These are phyloP conservation scores for Penicillium crustosum DNA, from an alignment of 2,329 filamentous ascomycete species.

Conservation along the genomic window DNA sequence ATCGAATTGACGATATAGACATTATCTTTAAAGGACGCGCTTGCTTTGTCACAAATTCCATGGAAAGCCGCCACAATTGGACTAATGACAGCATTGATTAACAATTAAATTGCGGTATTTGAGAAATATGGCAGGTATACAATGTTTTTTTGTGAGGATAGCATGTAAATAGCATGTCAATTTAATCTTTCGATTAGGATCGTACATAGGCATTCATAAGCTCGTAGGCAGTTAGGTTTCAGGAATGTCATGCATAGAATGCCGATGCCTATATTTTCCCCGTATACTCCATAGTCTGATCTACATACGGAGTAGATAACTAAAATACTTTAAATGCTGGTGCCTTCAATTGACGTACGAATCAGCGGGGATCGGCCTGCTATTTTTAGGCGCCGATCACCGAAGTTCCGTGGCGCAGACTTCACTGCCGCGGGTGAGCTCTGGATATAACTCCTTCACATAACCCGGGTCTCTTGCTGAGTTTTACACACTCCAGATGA, in stretches of 20 bases:
- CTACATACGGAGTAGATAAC: not conserved
- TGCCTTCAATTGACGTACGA: slow-evolving; percentile 4
- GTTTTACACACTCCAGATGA: not conserved
- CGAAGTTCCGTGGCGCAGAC: slow-evolving; percentile 20
- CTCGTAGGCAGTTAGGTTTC: not conserved
- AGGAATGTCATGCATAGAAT: not conserved
- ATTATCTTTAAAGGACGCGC: not conserved
- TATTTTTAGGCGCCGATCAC: slow-evolving; percentile 30
- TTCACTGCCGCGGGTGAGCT: not conserved
- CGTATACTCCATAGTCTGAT: not conserved
- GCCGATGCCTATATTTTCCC: not conserved
- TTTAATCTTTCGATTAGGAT: no score
- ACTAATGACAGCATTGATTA: not conserved
- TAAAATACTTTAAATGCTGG: not conserved
- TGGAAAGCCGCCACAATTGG: not conserved
- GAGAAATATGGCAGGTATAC: no score
- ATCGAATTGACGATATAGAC: not conserved
- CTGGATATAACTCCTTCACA: slow-evolving; percentile 11
- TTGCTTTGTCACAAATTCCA: not conserved
- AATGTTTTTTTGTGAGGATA: no score
- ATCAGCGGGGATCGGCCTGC: slow-evolving; percentile 7
- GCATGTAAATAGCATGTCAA: no score
- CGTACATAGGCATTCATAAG: no score
- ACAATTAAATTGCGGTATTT: no score
- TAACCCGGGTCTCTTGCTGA: not conserved